A percentile compares a stretch with the other conserved stretches of the same genome.
Evolutionary conservation across 2,329 filamentous ascomycete species (phyloP).

Genomic region (Hortaea werneckii): DNA sequence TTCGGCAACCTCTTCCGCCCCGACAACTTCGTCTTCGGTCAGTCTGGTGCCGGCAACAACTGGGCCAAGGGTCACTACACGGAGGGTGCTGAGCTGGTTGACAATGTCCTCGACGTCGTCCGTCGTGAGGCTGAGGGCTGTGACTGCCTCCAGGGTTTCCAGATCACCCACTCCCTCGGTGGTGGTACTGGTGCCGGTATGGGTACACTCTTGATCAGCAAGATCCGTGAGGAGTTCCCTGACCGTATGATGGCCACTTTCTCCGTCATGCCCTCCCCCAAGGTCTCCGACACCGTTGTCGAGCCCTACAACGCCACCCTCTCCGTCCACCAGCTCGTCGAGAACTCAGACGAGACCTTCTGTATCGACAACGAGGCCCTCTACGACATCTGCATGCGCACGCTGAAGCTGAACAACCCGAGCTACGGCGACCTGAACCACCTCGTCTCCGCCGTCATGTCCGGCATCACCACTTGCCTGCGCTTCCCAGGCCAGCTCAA

Average conservation of each 20-base stretch:
- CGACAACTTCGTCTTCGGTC: conserved; percentile 99
- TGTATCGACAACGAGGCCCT: conserved; percentile 99
- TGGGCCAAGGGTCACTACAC: conserved; percentile 99
- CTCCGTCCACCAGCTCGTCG: conserved; percentile 96
- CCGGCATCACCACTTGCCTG: conserved; percentile 93
- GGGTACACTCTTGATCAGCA: conserved; percentile 98
- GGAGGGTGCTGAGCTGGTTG: conserved; percentile 96
- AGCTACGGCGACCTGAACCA: conserved; percentile 99
- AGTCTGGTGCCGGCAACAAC: conserved; percentile 99
- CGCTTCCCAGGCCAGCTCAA: conserved; percentile 99
- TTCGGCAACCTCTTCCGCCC: conserved; percentile 99
- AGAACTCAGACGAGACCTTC: conserved; percentile 99
- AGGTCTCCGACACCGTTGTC: conserved; percentile 98
- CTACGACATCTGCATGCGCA: conserved; percentile 99
- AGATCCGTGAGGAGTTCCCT: conserved; percentile 99
- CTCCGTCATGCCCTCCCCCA: conserved; percentile 96
- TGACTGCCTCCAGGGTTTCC: conserved; percentile 99
- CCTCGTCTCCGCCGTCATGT: conserved; percentile 99
- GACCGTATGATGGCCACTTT: conserved; percentile 99
- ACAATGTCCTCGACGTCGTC: conserved; percentile 96
- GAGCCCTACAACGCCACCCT: conserved; percentile 99
- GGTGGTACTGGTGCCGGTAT: conserved; percentile 99
- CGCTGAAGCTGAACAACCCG: conserved; percentile 95
- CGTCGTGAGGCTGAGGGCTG: conserved; percentile 97
- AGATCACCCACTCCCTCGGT: conserved; percentile 99